A percentile compares a stretch with the other conserved stretches of the same genome.
phyloP scores from a whole-genome alignment of 2,329 filamentous ascomycete genomes.

The Venturia oleaginea region DNA sequence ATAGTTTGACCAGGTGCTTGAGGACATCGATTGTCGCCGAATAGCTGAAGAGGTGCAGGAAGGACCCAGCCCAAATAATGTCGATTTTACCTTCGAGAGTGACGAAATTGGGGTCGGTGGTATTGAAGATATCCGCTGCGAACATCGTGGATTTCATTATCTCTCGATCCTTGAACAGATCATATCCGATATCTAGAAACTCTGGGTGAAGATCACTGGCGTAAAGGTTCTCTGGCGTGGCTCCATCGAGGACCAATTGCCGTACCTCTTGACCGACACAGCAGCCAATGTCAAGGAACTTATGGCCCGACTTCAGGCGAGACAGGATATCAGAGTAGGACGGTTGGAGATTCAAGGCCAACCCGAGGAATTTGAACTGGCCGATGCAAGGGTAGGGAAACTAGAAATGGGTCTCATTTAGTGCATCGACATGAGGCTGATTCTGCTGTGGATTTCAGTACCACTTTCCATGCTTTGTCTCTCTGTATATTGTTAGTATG shows the following conservation, averaged over 20 bases:
- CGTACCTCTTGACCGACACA: slow-evolving; percentile 39
- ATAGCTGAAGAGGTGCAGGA: slow-evolving; percentile 35
- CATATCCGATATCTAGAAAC: slow-evolving; percentile 47
- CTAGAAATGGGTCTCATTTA: background rate
- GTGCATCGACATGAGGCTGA: background rate
- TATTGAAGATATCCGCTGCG: slow-evolving; percentile 39
- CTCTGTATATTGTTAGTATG: background rate
- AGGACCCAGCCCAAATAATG: slow-evolving; percentile 32
- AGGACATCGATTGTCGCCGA: slow-evolving; percentile 24
- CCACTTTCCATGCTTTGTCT: slow-evolving; percentile 11
- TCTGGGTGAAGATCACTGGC: slow-evolving; percentile 30
- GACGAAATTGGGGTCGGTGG: slow-evolving; percentile 19
- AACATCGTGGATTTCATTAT: slow-evolving; percentile 42
- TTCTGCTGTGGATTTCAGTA: background rate
- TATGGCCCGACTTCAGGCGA: slow-evolving; percentile 27
- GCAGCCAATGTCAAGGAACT: slow-evolving; percentile 36
- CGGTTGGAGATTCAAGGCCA: slow-evolving; percentile 22
- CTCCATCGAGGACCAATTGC: slow-evolving; percentile 31
- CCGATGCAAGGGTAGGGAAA: slow-evolving; percentile 28
- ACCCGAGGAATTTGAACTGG: slow-evolving; percentile 27
- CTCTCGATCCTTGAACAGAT: slow-evolving; percentile 25
- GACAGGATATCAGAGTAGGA: slow-evolving; percentile 25
- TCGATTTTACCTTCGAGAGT: slow-evolving; percentile 25
- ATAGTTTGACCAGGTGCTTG: slow-evolving; percentile 24
- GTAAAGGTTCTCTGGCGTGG: slow-evolving; percentile 28